Evolutionary conservation across 2,329 filamentous ascomycete genomes (phyloP), one percentile per base, ranked within the genome.

Genomic region (Ophiosphaerella korrae): DNA sequence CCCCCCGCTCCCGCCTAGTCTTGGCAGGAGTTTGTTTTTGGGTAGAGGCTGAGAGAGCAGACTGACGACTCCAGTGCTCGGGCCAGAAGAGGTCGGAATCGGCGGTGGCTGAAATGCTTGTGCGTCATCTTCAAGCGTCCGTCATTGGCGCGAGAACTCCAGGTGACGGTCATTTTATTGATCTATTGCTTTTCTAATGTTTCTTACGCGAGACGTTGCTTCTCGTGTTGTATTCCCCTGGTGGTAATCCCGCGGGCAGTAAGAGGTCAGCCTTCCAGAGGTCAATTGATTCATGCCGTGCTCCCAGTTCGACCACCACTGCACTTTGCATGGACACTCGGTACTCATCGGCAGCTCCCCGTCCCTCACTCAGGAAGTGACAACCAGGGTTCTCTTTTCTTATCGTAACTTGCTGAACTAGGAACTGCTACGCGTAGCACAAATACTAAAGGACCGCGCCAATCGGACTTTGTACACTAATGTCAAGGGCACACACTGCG

Each of bases 51-150:
- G 68, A 71, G 67, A 66, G 64, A 61, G 66, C 63, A 61, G 58
- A 68, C 57, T 67, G 68, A 68, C 66, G 58, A 68, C 64, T 65
- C 62, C 67, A 63, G 67, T 67, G 70, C 65, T 65, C 66, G 67
- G 70, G 62, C 69, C 68, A 58, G 63, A 64, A 67, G 63, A 62
- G 60, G 60, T 72, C 68, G 66, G 63, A 73, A 67, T 64, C 66
- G 64, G 67, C 62, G 64, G 68, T 71, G 68, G 68, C 69, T 72
- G 68, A 72, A 66, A 63, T 66, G 70, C 67, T 69, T 70, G 70
- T 73, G 69, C 70, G 68, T 66, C 62, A 66, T 69, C 60, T 58
- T 61, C 60, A 56, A 61, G 57, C 50, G 54, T 52, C 55, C 58
- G 55, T 63, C 58, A 71, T 72, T 71, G 68, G 65, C 52, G 66